A percentile compares a stretch with the other conserved stretches of the same genome.
These are phyloP conservation scores for Fusarium albidum DNA, from an alignment of 2,329 filamentous ascomycete species.

Conservation along the genomic window DNA sequence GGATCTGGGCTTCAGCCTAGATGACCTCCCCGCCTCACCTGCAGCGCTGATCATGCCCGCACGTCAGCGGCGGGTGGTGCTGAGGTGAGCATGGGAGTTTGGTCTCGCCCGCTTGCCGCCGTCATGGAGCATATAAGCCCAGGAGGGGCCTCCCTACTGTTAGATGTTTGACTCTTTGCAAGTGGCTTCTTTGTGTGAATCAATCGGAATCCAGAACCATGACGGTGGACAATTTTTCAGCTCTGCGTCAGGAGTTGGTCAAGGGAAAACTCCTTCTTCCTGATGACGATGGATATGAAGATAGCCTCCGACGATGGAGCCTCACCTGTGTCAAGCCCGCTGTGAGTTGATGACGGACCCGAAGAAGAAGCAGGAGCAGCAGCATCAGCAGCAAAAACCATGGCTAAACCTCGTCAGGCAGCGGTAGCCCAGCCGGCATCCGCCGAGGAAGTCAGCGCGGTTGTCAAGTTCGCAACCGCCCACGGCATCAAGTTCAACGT, in stretches of 20 bases:
- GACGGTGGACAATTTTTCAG: conserved; percentile 25
- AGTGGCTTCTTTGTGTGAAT: neutral
- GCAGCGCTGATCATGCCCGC: neutral
- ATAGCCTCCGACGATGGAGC: conserved; percentile 50
- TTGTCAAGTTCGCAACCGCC: conserved; percentile 53
- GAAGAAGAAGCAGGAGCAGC: neutral
- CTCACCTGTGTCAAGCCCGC: conserved; percentile 48
- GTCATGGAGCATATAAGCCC: conserved; percentile 1
- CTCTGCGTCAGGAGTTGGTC: conserved; percentile 29
- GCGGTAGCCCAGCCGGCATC: conserved; percentile 53
- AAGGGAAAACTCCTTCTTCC: conserved; percentile 44
- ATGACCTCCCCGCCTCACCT: too few relatives aligned
- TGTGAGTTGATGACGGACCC: conserved; percentile 18
- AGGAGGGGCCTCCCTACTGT: neutral
- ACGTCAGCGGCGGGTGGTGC: neutral
- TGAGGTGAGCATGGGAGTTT: neutral
- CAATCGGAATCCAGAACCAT: conserved; percentile 13
- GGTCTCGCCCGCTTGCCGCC: neutral
- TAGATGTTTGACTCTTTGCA: neutral
- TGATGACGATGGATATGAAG: conserved; percentile 44
- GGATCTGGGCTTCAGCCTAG: neutral
- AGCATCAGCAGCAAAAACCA: too few relatives aligned
- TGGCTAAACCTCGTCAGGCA: conserved; percentile 44
- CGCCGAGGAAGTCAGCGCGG: conserved; percentile 49
- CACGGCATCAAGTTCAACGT: conserved; percentile 60